Evolutionary conservation across 108 stramenopile species (phyloP), one percentile per base, ranked within the genome.

Genomic region (Discostella stelligeroides): DNA sequence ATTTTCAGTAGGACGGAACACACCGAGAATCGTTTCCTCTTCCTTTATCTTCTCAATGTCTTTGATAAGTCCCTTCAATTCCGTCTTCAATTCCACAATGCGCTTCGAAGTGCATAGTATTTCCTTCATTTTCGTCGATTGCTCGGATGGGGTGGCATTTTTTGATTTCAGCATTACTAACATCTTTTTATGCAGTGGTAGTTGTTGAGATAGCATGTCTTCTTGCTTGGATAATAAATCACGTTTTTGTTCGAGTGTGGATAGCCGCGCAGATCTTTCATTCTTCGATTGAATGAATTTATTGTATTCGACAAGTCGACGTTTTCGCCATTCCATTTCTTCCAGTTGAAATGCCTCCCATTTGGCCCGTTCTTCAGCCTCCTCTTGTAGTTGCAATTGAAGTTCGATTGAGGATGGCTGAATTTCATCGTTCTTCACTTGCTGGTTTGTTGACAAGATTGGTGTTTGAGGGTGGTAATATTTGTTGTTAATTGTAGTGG

Each of bases 121-220:
- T 25, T 75, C 74, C 60, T 68, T 75, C 50, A 75, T 66, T 38
- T 75, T 75, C 25, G 58, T 75, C 0, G 74, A 61, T 67, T 75
- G 74, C 23, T 75, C 74, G 1, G 59, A 30, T 13, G 46, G 38
- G 13, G 66, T 37, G 0, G 49, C 41, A 59, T 67, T 55, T 34
- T 75, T 75, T 12, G 60, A 42, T 47, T 68, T 67, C 20, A 75
- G 53, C 56, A 67, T 49, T 2, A 13, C 47, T 1, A 75, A 23
- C 59, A 75, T 75, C 20, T 75, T 75, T 20, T 75, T 75, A 61
- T 75, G 74, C n/a, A 75, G 60, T 25, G 60, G 57, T 9, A 75
- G 29, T 48, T 75, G 74, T 56, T 75, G 60, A 10, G 23, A 25
- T 0, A 67, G 37, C 58, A 66, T 61, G 24, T 4, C 23, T 39